phyloP scores from a whole-genome alignment of 495 filamentous ascomycete genomes.

The Aspergillus mulundensis region DNA sequence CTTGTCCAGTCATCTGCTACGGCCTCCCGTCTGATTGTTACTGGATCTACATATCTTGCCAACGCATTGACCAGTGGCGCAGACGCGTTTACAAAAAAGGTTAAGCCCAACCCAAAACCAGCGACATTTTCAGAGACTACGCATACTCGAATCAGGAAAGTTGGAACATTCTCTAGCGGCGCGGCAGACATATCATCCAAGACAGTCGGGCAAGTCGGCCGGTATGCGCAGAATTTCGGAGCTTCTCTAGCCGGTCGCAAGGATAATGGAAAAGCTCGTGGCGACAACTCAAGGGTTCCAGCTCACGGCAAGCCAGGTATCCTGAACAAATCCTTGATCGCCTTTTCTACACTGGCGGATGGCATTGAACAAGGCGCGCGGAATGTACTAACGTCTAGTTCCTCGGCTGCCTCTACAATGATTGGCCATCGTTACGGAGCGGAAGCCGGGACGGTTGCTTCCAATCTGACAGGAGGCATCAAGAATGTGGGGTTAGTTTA shows the following conservation, averaged over 20 bases:
- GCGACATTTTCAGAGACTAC: slow-evolving; percentile 85
- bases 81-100: slow-evolving; percentile 73
- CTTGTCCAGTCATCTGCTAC: slow-evolving; percentile 86
- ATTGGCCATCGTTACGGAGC: slow-evolving; percentile 79
- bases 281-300: slow-evolving; percentile 52
- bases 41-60: slow-evolving; percentile 71
- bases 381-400: slow-evolving; percentile 66
- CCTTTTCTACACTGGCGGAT: slow-evolving; percentile 91
- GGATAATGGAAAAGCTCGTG: slow-evolving; percentile 52
- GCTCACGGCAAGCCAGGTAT: slow-evolving; percentile 77
- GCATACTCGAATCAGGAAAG: slow-evolving; percentile 77
- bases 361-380: slow-evolving; percentile 82
- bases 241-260: slow-evolving; percentile 62
- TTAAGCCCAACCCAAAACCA: slow-evolving; percentile 69
- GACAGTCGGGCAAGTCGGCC: slow-evolving; percentile 77
- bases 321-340: slow-evolving; percentile 92
- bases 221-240: slow-evolving; percentile 82
- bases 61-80: slow-evolving; percentile 72
- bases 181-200: slow-evolving; percentile 78
- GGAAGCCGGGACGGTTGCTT: slow-evolving; percentile 73
- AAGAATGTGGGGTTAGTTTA: slow-evolving; percentile 98
- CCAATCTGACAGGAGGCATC: slow-evolving; percentile 73
- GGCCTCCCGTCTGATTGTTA: slow-evolving; percentile 90
- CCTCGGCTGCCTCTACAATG: slow-evolving; percentile 72
- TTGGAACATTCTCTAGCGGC: slow-evolving; percentile 71